Evolutionary conservation across 495 filamentous ascomycete species (phyloP), one percentile per base, ranked within the genome.

Genomic region (Rostrohypoxylon terebratum): DNA sequence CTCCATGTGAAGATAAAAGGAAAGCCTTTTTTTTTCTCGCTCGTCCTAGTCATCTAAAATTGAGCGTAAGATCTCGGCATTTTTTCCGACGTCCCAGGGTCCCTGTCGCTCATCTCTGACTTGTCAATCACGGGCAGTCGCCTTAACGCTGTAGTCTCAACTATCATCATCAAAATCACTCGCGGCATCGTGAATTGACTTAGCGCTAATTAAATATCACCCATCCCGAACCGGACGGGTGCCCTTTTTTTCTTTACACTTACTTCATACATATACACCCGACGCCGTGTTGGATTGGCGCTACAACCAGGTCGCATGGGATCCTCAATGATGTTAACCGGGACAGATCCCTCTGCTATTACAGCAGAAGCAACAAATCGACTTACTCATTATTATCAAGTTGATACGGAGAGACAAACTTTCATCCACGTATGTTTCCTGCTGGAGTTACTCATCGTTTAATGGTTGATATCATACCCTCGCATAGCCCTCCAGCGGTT

Each of bases 401-500:
- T 75, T 65, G 72, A 75, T 71, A 75, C 3, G 33, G 72, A 75
- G 38, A 68, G 72, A 16, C 72, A 75, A 31, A 16, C 68, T 33
- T 75, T 75, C 68, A 75, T 74, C 36, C 71, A 65, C 63, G 68
- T 68, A 71, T 21, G 72, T 64, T 20, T 4, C 11, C 28, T 31
- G 20, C 16, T 8, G 48, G 31, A 31, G 34, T 62, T 14, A 14
- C 38, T 36, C 48, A 3, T 4, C 13, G 13, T 21, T 50, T 50
- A 11, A 23, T 50, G 11, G 9, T 11, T 21, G 20, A 20, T 51
- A 28, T 40, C n/a, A 34, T 58, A 13, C 45, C 31, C 16, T 38
- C 42, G 11, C 48, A 20, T 45, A 42, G 13, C 11, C 10, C 3
- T 5, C 42, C 2, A 13, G 20, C 50, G 6, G 28, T 20, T 0